These are phyloP conservation scores for Nemania diffusa DNA, from an alignment of 2,329 filamentous ascomycete genomes.

Conservation along the genomic window DNA sequence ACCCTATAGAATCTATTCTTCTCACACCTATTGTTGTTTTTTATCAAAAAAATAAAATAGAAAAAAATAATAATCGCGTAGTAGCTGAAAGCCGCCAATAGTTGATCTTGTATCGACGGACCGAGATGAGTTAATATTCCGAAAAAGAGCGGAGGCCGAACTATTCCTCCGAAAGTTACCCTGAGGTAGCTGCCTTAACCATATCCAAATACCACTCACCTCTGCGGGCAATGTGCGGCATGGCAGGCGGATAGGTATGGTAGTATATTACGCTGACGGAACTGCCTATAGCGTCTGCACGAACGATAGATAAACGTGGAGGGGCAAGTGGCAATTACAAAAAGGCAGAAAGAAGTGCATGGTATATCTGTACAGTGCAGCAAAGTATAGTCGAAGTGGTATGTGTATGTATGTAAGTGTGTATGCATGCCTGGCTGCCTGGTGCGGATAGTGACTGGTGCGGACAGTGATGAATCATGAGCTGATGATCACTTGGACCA, in stretches of 20 bases:
- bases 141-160: slow-evolving; percentile 20
- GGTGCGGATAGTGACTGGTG: no score
- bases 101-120: slow-evolving; percentile 6
- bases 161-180: slow-evolving; percentile 23
- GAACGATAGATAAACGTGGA: not conserved
- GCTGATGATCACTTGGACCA: slow-evolving; percentile 27
- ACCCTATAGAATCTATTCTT: not conserved
- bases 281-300: slow-evolving; percentile 13
- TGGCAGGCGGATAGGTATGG: slow-evolving; percentile 2
- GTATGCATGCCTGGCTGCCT: not conserved
- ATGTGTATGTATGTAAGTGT: not conserved
- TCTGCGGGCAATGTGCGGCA: slow-evolving; percentile 13
- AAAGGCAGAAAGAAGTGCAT: slow-evolving; percentile 8
- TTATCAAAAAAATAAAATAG: no score
- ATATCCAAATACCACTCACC: slow-evolving; percentile 9
- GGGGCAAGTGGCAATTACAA: slow-evolving; percentile 10
- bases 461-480: slow-evolving; percentile 18
- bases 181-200: not conserved
- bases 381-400: no score
- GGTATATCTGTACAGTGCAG: not conserved
- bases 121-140: slow-evolving; percentile 7
- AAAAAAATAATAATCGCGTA: no score
- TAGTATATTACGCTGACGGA: slow-evolving; percentile 9
- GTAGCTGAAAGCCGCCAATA: not conserved
- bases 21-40: no score